Evolutionary conservation across 805 yeast genomes (phyloP), one percentile per base, ranked within the genome.

Genomic region (Saccharomycopsis malanga): DNA sequence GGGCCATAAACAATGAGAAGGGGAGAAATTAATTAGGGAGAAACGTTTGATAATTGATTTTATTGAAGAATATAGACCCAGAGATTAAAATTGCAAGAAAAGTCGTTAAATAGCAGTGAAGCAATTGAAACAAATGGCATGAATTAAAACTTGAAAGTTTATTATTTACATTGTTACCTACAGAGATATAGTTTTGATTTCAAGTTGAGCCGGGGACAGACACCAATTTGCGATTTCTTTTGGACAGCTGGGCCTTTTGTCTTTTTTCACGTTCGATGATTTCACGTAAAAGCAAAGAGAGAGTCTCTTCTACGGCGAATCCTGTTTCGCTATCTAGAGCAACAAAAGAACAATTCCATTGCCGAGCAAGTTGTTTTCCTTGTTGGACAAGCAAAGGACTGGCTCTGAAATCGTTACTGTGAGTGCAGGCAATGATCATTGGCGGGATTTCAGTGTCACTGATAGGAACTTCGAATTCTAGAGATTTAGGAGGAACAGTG

Each of bases 301-400:
- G 50, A 1, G 77, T 68, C 46, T 73, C 77, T 48, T 83, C 87
- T 5, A 79, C 76, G 43, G 72, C 72, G 5, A 64, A 63, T 53
- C 73, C 72, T 35, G 63, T 62, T 32, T 70, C 68, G 45, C 72
- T 74, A 54, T 83, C 87, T n/a, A 81, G 65, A 3, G 76, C 74
- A 9, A 81, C 68, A 61, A 81, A 84, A 0, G 85, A 79, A 54
- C 82, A 73, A 1, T 72, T 69, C 91, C 91, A 83, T 20, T 65
- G 57, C 18, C 65, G 59, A 0, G 87, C 86, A 43, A 82, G 58
- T 24, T 70, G 61, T 48, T 66, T 67, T 0, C 93, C 94, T 47
- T 71, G 65, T 37, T 74, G 75, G 2, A 83, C 66, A 37, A 83
- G 57, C 12, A 69, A 58, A 0, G 88, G 87, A 25, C 85, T 76